These are phyloP conservation scores for Lasiodiplodia theobromae DNA, from an alignment of 2,329 filamentous ascomycete genomes.

Conservation along the genomic window DNA sequence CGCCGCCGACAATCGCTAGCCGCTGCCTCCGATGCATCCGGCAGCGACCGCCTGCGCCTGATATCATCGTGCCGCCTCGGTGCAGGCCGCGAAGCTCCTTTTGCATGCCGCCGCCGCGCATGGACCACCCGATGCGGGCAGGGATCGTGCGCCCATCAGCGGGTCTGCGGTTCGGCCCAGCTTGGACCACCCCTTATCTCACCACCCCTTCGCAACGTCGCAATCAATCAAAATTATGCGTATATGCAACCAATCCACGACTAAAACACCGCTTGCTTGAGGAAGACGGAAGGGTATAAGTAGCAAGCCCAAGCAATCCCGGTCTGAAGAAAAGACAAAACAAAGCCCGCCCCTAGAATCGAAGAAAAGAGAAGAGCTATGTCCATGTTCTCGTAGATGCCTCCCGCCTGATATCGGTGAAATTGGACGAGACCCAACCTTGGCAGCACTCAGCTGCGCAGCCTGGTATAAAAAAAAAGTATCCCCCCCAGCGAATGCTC, in stretches of 20 bases:
- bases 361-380: conserved; percentile 2
- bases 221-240: conserved; percentile 15
- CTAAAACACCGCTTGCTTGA: conserved; percentile 23
- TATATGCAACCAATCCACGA: conserved; percentile 1
- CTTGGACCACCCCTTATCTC: neutral
- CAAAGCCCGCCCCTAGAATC: neutral
- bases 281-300: conserved; percentile 28
- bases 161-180: neutral
- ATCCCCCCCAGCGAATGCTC: neutral
- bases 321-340: conserved; percentile 9
- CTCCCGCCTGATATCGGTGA: neutral
- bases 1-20: neutral
- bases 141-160: conserved; percentile 7
- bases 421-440: neutral
- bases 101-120: neutral
- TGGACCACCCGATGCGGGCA: neutral
- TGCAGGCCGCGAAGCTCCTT: no score
- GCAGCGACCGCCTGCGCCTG: neutral
- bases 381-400: conserved; percentile 25
- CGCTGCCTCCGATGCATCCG: neutral
- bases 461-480: neutral
- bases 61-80: neutral
- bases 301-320: conserved; percentile 24
- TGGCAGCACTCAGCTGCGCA: neutral
- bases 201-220: neutral